Percentiles rank a stretch among this genome's conserved stretches.
These are phyloP conservation scores for Pythium utonaiense DNA, from an alignment of 352 stramenopile species.

Conservation along the genomic window DNA sequence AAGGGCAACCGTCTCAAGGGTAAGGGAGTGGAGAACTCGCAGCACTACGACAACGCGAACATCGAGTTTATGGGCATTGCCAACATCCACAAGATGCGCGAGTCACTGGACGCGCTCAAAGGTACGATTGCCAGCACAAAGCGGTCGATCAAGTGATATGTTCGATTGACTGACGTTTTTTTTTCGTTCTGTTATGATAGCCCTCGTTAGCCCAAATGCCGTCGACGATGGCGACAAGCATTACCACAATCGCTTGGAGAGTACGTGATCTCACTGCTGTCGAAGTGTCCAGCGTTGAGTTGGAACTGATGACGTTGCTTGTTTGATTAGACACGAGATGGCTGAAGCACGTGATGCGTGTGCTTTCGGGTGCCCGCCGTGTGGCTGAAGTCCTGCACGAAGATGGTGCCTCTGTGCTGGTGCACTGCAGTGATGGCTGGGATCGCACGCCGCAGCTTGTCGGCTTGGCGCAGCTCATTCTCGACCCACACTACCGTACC, in stretches of 20 bases:
- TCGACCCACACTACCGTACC: conserved; percentile 85
- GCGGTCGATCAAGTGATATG: neutral
- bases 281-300: neutral
- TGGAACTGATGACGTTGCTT: neutral
- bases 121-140: conserved; percentile 26
- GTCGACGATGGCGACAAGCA: conserved; percentile 87
- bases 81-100: conserved; percentile 99
- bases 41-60: conserved; percentile 94
- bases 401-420: conserved; percentile 75
- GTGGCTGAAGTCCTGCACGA: conserved; percentile 84
- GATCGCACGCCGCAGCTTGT: conserved; percentile 84
- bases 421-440: conserved; percentile 87
- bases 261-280: conserved; percentile 33
- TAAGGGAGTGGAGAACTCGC: conserved; percentile 94
- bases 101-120: conserved; percentile 89
- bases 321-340: conserved; percentile 88
- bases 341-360: conserved; percentile 94
- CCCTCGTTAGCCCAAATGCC: conserved; percentile 72
- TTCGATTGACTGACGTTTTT: neutral
- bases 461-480: conserved; percentile 75
- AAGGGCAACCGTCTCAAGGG: conserved; percentile 81
- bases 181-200: conserved; percentile 25
- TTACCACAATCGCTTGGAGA: conserved; percentile 85
- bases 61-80: conserved; percentile 98
- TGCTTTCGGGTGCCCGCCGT: conserved; percentile 62